Percentiles rank a stretch among this genome's conserved stretches.
Conservation (phyloP, 108 stramenopile genomes). For the Pseudonitzschia delicatissima region DNA sequence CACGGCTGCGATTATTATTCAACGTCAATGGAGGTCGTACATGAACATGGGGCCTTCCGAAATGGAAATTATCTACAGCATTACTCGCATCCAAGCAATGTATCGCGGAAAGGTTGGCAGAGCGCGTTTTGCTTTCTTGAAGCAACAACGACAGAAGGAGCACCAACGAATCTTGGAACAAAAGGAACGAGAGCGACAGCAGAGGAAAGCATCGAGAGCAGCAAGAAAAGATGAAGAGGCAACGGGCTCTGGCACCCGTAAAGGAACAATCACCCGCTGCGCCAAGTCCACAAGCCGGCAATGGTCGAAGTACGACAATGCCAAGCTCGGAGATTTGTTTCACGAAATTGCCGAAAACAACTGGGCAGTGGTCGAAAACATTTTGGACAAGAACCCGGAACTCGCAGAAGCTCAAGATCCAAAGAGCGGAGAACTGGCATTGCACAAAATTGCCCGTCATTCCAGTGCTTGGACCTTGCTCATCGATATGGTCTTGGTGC, state of each 20-base stretch:
- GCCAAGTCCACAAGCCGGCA: neutral
- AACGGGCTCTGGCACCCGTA: neutral
- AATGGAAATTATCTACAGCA: slow-evolving; percentile 38
- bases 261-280: slow-evolving; percentile 23
- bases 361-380: slow-evolving; percentile 86
- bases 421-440: slow-evolving; percentile 70
- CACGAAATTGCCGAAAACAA: slow-evolving; percentile 74
- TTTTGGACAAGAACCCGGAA: slow-evolving; percentile 83
- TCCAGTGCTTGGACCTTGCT: slow-evolving; percentile 77
- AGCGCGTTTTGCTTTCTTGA: neutral
- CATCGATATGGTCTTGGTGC: slow-evolving; percentile 84
- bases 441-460: slow-evolving; percentile 84
- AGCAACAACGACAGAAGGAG: neutral
- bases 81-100: slow-evolving; percentile 43
- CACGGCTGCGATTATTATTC: slow-evolving; percentile 44
- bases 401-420: slow-evolving; percentile 73
- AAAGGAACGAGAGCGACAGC: slow-evolving; percentile 2
- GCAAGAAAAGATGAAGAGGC: slow-evolving; percentile 9
- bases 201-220: neutral
- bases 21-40: slow-evolving; percentile 36
- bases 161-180: neutral
- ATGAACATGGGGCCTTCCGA: slow-evolving; percentile 23
- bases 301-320: slow-evolving; percentile 17
- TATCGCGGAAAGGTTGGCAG: slow-evolving; percentile 31
- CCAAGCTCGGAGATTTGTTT: slow-evolving; percentile 47